Base-by-base conservation (phyloP, 164 flowering plant genomes). In the Vitis rupestris region DNA sequence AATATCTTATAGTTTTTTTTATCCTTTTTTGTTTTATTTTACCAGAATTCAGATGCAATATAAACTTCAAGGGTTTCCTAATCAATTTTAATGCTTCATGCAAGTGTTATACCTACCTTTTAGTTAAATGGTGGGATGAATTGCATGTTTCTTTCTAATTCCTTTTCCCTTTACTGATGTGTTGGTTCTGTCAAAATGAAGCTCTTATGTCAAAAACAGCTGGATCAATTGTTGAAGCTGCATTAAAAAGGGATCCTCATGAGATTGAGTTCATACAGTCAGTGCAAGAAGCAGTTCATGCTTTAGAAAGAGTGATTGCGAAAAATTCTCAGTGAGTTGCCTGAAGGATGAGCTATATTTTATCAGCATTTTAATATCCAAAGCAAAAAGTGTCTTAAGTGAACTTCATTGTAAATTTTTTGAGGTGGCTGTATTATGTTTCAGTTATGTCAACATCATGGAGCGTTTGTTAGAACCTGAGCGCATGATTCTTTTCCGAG, bases 391-490 rank as follows among this genome's bases (percentile, higher is more conserved):
- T 13, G 19, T 48, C 37, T 37, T n/a, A 1, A 15, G 49, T 13
- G 4, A 60, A 23, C 7, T 52, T 61, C 10, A 62, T 70, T 44
- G 9, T 11, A 11, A 63, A 31, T 23, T 52, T 72, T 50, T 63
- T 54, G 10, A 11, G 14, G 50, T 67, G 31, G 55, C 50, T 63
- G n/a, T 59, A 31, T 1, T 63, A 4, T 81, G 53, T 83, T 82
- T 72, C 85, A 96, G 98, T 78, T 93, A 89, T 85, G 91, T 87
- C 66, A 91, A 84, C 76, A 89, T 92, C 68, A 83, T 96, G 89
- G 99, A 96, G 80, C 95, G 97, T 31, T 77, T 93, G 78, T 70
- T 96, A 76, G 99, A 96, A 79, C 98, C 99, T 60, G 99, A 96
- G 79, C 90, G 99, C 30, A 81, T 81, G 80, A 78, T 96, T 68